Base-by-base conservation (phyloP, 2,329 filamentous ascomycete species). In the Aspergillus latus region DNA sequence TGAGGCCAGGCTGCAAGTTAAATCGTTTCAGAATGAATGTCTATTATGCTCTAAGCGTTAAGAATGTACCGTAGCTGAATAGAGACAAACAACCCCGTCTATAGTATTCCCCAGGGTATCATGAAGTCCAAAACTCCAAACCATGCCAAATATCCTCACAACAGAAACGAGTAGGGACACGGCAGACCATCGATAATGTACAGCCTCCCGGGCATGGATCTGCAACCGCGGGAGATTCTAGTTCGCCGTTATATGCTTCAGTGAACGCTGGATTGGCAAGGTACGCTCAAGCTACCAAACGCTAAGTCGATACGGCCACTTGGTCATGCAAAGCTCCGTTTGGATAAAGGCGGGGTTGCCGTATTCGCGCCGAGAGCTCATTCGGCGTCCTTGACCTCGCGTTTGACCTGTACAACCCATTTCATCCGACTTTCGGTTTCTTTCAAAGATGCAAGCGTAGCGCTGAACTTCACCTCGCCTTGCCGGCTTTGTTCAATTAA, bases 321-420 rank as follows among this genome's bases (percentile, higher is more conserved):
- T 42, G 28, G 48, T 39, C 26, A 29, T 46, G 28, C n/a, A 26
- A 40, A 32, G 40, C 29, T 53, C 43, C 28, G 30, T 34, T 50
- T 45, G 49, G 44, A 26, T 29, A 37, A 47, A 30, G 44, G 42
- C 43, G 40, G 52, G 13, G n/a, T 51, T 21, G 15, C 21, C 34
- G 16, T 8, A 54, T n/a, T 26, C 6, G 39, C 37, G 45, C 30
- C 8, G 16, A 40, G 5, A 32, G 47, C 61, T 64, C 42, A 71
- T 48, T 68, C 62, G 44, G 66, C 59, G 43, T 63, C 66, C 52
- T 64, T 66, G 52, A 74, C 63, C 49, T 73, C 63, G 10, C 62
- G 62, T 34, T 76, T 73, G 52, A 80, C 65, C 36, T 73, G 76
- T 49, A 80, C 74, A n/a, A 72, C 72, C 76, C 78, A 80, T 62